These are phyloP conservation scores for Margaritispora aquatica DNA, from an alignment of 495 filamentous ascomycete species.

Conservation along the genomic window DNA sequence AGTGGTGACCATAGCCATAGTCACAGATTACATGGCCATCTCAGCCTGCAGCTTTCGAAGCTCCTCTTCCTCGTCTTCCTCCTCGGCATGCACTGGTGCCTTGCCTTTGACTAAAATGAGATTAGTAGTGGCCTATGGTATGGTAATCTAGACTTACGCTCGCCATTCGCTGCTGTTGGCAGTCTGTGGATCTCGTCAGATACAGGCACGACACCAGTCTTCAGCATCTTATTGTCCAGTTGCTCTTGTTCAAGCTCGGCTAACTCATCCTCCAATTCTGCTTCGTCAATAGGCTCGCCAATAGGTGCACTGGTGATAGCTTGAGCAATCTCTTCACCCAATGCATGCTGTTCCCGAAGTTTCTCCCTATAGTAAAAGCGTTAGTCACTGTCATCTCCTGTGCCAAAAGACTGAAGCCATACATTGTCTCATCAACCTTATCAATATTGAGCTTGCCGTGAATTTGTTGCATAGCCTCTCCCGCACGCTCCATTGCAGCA, in stretches of 20 bases:
- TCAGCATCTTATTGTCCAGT: conserved; percentile 89
- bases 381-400: conserved; percentile 19
- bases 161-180: conserved; percentile 64
- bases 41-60: conserved; percentile 89
- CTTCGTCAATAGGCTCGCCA: conserved; percentile 74
- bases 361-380: conserved; percentile 59
- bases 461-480: conserved; percentile 84
- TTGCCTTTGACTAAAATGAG: conserved; percentile 54
- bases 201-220: conserved; percentile 68
- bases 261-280: conserved; percentile 74
- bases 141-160: conserved; percentile 52
- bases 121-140: conserved; percentile 7
- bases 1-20: conserved; percentile 9
- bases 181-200: conserved; percentile 63
- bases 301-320: conserved; percentile 71
- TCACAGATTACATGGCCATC: conserved; percentile 80
- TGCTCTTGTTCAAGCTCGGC: conserved; percentile 76
- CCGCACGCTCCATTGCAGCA: conserved; percentile 85
- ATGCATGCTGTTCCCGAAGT: conserved; percentile 83
- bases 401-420: conserved; percentile 33
- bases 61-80: conserved; percentile 95
- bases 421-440: conserved; percentile 94
- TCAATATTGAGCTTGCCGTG: conserved; percentile 86
- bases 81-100: conserved; percentile 48
- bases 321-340: conserved; percentile 85